Percentiles rank a stretch among this genome's conserved stretches.
These are phyloP conservation scores for Debaryomyces sp. DNA, from an alignment of 1,139 yeast species.

Conservation along the genomic window DNA sequence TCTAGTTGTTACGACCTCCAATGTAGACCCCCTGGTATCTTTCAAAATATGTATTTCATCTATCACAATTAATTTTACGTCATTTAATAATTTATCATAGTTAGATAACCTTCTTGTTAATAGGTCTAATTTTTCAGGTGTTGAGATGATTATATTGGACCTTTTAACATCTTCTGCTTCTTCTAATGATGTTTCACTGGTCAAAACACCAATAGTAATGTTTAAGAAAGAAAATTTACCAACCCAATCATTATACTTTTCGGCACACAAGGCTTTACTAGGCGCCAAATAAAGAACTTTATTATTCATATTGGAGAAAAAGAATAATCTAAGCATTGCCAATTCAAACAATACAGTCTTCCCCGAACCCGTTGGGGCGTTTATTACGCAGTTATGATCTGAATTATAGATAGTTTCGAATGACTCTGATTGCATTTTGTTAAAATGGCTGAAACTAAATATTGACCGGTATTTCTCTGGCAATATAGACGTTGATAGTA, in stretches of 20 bases:
- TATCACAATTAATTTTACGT: constrained; percentile 43
- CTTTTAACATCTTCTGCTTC: constrained; percentile 45
- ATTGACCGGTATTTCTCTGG: constrained; percentile 28
- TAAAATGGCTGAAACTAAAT: constrained; percentile 43
- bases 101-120: constrained; percentile 54
- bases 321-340: constrained; percentile 44
- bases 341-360: constrained; percentile 58
- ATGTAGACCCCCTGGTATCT: constrained; percentile 51
- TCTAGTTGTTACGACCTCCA: constrained; percentile 56
- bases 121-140: constrained; percentile 63
- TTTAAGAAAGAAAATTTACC: constrained; percentile 33
- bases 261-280: constrained; percentile 53
- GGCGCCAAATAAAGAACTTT: constrained; percentile 57
- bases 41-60: constrained; percentile 56
- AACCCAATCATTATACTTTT: constrained; percentile 47
- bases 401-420: constrained; percentile 35
- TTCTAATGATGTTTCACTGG: constrained; percentile 47
- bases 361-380: constrained; percentile 62
- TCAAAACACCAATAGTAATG: constrained; percentile 47
- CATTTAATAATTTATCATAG: constrained; percentile 36
- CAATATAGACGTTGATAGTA: constrained; percentile 16
- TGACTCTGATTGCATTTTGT: constrained; percentile 52
- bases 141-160: constrained; percentile 51
- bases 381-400: constrained; percentile 46
- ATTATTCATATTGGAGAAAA: constrained; percentile 17